Base-by-base conservation (phyloP, 2,329 filamentous ascomycete genomes). In the Arthrobotrys entomopaga region DNA sequence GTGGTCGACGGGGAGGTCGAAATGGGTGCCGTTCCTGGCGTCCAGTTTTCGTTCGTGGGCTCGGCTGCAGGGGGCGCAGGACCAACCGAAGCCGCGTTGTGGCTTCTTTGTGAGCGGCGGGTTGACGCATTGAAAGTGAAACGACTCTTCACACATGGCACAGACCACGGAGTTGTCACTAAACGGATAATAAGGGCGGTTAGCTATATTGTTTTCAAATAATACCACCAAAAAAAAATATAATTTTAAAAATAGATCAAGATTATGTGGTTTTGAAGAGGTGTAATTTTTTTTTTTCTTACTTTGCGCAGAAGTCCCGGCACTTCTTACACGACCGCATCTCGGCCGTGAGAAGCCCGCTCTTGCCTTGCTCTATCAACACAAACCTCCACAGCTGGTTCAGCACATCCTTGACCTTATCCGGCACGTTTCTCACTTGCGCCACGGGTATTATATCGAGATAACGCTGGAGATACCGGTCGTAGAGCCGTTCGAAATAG, bases 341-440 rank as follows among this genome's bases (percentile, higher is more conserved):
- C 75, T 92, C 94, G 82, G 93, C 95, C 75, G 94, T 98, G 81
- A 97, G 86, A 82, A 98, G 95, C 83, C 97, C 97, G 78, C 92
- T 91, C 78, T 93, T 91, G 78, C 92, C 92, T 79, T 94, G 90
- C 84, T 99, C 95, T 76, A 98, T 92, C 78, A 97, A 87, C 77
- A 99, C 92, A 83, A 91, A 98, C 82, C 91, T 96, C 95, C 95
- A 99, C 80, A 93, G 89, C 83, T 97, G 92, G 81, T 98, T 92
- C 53, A 99, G 86, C 65, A 97, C 93, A 82, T 92, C 96, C 82
- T 98, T 98, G 80, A 99, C 94, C 80, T 91, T 92, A 78, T 90
- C 90, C 3, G 95, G 95, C 54, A 99, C 95, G 80, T 99, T 99
- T 84, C 98, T 94, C 79, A 99, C 95, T 79, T 91, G 89, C 74